Conservation (phyloP, 1,284 basidiomycete species). For the Fistulinella cinereoalba region DNA sequence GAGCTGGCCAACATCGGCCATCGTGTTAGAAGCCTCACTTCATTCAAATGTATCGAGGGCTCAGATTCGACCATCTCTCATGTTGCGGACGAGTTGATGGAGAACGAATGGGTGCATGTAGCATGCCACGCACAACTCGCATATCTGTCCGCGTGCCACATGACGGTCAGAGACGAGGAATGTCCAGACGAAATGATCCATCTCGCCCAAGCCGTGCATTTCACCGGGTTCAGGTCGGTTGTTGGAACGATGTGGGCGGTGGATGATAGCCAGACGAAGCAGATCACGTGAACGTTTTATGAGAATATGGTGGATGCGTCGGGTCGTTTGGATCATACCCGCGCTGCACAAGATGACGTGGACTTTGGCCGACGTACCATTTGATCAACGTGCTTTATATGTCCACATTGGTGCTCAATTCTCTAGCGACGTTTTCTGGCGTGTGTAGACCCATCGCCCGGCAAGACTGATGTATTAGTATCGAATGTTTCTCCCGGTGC, state of each 20-base stretch:
- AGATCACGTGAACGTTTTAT: slow-evolving; percentile 4
- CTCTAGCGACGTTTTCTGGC: too few relatives aligned
- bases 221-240: slow-evolving; percentile 1
- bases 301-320: slow-evolving; percentile 1
- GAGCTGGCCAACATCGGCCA: background rate
- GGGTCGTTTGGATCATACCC: too few relatives aligned
- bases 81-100: slow-evolving; percentile 4
- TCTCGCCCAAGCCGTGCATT: slow-evolving; percentile 1
- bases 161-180: background rate
- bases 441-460: too few relatives aligned
- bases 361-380: too few relatives aligned
- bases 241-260: slow-evolving; percentile 5
- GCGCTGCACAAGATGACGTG: too few relatives aligned
- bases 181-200: slow-evolving; percentile 29
- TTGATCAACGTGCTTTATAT: too few relatives aligned
- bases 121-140: slow-evolving; percentile 15
- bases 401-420: too few relatives aligned
- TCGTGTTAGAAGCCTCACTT: background rate
- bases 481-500: too few relatives aligned
- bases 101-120: slow-evolving; percentile 16
- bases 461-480: too few relatives aligned
- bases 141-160: slow-evolving; percentile 24
- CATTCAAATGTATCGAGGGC: slow-evolving; percentile 2
- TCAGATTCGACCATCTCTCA: background rate
- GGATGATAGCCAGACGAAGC: background rate